These are phyloP conservation scores for Luvunga scandens DNA, from an alignment of 345 rosid genomes.

Conservation along the genomic window DNA sequence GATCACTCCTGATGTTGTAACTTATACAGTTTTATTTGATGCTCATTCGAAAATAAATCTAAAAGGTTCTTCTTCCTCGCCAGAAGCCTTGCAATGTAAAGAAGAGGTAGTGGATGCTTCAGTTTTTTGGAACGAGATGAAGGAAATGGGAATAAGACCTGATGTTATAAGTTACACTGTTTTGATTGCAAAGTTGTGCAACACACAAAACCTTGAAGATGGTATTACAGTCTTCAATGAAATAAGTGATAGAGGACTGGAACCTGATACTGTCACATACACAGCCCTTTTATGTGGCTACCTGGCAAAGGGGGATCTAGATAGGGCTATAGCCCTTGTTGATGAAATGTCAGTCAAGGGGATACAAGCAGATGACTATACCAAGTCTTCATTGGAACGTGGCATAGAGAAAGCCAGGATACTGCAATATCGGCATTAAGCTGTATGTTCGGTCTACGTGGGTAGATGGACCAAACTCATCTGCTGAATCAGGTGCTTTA, in stretches of 20 bases:
- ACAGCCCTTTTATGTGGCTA: constrained; percentile 53
- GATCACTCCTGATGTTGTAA: constrained; percentile 58
- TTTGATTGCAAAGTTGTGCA: constrained; percentile 56
- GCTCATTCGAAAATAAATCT: constrained; percentile 28
- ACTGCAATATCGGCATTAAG: constrained; percentile 3
- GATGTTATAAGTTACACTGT: constrained; percentile 65
- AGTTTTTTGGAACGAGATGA: constrained; percentile 40
- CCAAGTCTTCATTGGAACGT: constrained; percentile 17
- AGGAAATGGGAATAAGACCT: constrained; percentile 33
- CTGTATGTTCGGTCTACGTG: background rate
- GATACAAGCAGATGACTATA: constrained; percentile 27
- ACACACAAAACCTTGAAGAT: constrained; percentile 38
- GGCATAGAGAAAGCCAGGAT: constrained; percentile 32
- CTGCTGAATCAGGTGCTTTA: background rate
- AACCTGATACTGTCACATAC: constrained; percentile 67
- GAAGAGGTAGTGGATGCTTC: constrained; percentile 14
- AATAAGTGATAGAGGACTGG: constrained; percentile 9
- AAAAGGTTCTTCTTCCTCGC: constrained; percentile 1
- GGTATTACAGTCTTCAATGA: constrained; percentile 40
- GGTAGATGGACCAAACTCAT: background rate
- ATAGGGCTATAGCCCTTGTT: constrained; percentile 40
- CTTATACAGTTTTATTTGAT: constrained; percentile 65
- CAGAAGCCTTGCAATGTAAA: too few species aligned
- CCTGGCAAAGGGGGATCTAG: constrained; percentile 39
- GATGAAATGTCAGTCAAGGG: constrained; percentile 40